phyloP scores from a whole-genome alignment of 257 asterid species.

The Forsythia viridissima region DNA sequence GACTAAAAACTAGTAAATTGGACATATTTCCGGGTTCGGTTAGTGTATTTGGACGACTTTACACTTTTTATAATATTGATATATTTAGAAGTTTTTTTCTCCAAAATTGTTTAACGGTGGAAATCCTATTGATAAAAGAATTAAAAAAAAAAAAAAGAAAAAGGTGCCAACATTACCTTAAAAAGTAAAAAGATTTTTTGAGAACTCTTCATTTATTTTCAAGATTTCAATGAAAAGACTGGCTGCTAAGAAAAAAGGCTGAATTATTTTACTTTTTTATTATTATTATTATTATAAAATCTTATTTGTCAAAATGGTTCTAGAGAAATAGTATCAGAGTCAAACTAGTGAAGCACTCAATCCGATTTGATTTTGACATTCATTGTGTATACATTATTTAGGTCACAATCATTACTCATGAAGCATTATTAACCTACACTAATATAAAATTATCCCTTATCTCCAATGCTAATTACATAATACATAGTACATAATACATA shows the following conservation, averaged over 20 bases:
- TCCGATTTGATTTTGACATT: slow-evolving; percentile 32
- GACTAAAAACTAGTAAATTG: too few species aligned
- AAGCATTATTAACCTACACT: neutral
- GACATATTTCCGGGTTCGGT: too few species aligned
- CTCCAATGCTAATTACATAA: neutral
- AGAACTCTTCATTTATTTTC: neutral
- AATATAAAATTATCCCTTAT: neutral
- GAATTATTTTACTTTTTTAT: neutral
- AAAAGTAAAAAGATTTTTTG: neutral
- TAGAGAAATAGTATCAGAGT: slow-evolving; percentile 21
- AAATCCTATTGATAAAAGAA: too few species aligned
- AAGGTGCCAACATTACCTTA: neutral
- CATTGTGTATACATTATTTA: slow-evolving; percentile 15
- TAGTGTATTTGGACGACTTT: too few species aligned
- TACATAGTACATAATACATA: neutral
- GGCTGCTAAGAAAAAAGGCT: neutral
- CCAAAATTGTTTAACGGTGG: too few species aligned
- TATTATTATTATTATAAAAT: slow-evolving; percentile 18
- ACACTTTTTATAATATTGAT: neutral
- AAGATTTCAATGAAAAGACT: neutral
- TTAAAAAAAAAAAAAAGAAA: too few species aligned
- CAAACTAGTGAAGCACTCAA: slow-evolving; percentile 25
- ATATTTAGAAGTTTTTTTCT: neutral
- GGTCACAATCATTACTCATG: slow-evolving; percentile 37
- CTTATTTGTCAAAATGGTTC: slow-evolving; percentile 19